Evolutionary conservation across 306 rosid genomes (phyloP).

Genomic region (Prinsepia uniflora): DNA sequence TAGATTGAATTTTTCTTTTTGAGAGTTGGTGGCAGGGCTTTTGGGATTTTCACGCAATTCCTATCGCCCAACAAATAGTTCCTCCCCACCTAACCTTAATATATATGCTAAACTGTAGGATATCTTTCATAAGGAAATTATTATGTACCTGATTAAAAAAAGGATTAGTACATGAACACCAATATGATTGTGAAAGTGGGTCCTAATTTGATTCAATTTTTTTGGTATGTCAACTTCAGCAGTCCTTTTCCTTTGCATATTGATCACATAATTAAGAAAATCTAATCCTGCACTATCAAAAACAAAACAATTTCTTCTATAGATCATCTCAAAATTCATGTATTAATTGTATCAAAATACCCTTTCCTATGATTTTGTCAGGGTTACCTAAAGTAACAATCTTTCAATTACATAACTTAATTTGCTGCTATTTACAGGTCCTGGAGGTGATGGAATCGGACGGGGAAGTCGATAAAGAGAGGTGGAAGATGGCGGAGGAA

Average conservation of each 20-base stretch:
- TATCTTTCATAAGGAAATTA: conserved; percentile 1
- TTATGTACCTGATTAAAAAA: conserved; percentile 11
- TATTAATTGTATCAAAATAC: not conserved
- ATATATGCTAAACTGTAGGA: conserved; percentile 16
- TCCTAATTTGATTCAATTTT: conserved; percentile 23
- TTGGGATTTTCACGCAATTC: conserved; percentile 13
- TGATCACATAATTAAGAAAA: not conserved
- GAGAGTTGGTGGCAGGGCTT: conserved; percentile 17
- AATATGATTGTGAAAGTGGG: conserved; percentile 28
- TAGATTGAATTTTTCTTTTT: conserved; percentile 17
- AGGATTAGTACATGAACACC: conserved; percentile 8
- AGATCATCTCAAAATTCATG: not conserved
- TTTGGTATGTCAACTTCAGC: not conserved
- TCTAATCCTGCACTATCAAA: conserved; percentile 4
- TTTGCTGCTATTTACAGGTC: conserved; percentile 45
- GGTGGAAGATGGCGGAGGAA: conserved; percentile 84
- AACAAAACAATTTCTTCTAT: not conserved
- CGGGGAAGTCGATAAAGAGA: conserved; percentile 53
- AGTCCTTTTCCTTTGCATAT: not conserved
- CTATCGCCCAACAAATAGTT: conserved; percentile 28
- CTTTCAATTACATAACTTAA: not conserved
- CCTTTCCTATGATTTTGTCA: not conserved
- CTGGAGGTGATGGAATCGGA: conserved; percentile 76
- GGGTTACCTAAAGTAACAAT: not conserved
- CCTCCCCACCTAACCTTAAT: conserved; percentile 37